Percentiles rank a stretch among this genome's conserved stretches.
Evolutionary conservation across 768 basidiomycete species (phyloP).

Genomic region (Rhizopogon salebrosus): DNA sequence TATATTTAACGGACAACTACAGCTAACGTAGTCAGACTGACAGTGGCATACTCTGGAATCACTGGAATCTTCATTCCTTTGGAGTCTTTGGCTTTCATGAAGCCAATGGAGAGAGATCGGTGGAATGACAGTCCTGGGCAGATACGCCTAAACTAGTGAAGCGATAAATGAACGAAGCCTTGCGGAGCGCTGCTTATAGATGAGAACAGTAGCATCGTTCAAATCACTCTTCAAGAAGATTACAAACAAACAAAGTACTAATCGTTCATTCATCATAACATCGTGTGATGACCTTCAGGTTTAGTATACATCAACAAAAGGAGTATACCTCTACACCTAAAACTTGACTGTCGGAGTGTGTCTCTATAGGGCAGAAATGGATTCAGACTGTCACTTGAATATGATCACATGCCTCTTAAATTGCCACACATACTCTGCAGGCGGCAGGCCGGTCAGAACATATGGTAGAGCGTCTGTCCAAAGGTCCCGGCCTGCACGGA

Average conservation of each 20-base stretch:
- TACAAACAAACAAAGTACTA: neutral
- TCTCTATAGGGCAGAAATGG: too few species aligned
- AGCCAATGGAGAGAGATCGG: neutral
- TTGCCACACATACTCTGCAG: slow-evolving; percentile 1
- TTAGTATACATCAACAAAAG: neutral
- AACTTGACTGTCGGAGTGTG: too few species aligned
- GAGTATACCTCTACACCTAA: too few species aligned
- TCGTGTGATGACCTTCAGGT: neutral
- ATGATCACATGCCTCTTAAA: too few species aligned
- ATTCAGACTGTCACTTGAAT: too few species aligned
- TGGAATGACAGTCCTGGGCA: slow-evolving; percentile 5
- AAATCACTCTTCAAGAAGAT: neutral
- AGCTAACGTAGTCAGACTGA: neutral
- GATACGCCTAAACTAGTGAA: neutral
- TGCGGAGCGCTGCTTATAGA: neutral
- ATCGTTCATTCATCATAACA: neutral
- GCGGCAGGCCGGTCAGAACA: slow-evolving; percentile 10
- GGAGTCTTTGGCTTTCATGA: slow-evolving; percentile 2
- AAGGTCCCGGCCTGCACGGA: slow-evolving; percentile 8
- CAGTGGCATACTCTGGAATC: neutral
- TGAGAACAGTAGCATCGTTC: neutral
- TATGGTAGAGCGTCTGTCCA: slow-evolving; percentile 11
- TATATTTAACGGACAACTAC: neutral
- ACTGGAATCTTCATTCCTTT: slow-evolving; percentile 1
- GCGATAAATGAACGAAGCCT: neutral